Evolutionary conservation across 345 rosid genomes (phyloP), one percentile per base, ranked within the genome.

Genomic region (Capsella bursapastoris): DNA sequence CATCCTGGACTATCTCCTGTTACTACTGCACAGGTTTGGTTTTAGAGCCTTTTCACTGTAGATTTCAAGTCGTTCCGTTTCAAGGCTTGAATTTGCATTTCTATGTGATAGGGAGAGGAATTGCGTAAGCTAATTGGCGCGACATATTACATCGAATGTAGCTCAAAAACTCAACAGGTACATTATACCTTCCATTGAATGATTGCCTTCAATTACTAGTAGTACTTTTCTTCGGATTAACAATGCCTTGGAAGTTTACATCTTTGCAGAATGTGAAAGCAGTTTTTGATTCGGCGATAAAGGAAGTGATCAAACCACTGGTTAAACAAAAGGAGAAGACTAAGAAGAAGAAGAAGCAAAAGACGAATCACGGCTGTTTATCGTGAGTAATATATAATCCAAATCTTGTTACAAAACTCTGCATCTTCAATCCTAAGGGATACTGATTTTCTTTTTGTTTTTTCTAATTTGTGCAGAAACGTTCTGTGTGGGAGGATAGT

Each of bases 151-250:
- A 82, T 90, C 31, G 99, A 95, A 73, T 95, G 99, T 85, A 95
- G 99, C 88, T 95, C 97, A 35, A 95, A 92, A 86, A 92, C 99
- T 79, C 99, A 90, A 83, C 99, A 90, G 97, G 99, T 92, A 78
- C 65, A 61, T 22, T 29, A 45, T 29, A 15, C 11, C 27, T 1
- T 51, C 1, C 7, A n/a, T 8, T 25, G 40, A 51, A 78, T 60
- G n/a, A 22, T 22, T 22, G 49, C 60, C 56, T 27, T 71, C 67
- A 44, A 14, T 14, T 48, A 12, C 3, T 57, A 41, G 14, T 68
- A 3, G 8, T 58, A 1, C 44, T 59, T 50, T 18, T 31, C 31
- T 58, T 49, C 32, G 4, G 63, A n/a, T 12, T 8, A 52, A 57
- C 31, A 18, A 41, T 59, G 4, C n/a, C 3, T 1, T 53, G 58